Base-by-base conservation (phyloP, 352 stramenopile species). In the Phytopythium montanum region DNA sequence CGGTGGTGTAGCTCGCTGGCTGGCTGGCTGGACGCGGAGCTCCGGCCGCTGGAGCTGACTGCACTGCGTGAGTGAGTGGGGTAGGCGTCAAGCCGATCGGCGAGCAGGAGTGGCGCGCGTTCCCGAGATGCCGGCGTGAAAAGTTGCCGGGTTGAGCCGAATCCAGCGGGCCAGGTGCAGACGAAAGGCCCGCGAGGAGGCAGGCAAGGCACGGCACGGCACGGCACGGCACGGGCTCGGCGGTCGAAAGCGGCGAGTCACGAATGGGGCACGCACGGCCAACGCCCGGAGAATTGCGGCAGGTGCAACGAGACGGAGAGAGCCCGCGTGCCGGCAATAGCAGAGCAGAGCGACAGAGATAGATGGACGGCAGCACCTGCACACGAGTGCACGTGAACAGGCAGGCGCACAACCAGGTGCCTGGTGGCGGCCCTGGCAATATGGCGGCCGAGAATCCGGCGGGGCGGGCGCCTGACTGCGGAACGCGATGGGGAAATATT, bases 321-420 rank as follows among this genome's bases (percentile, higher is more conserved):
- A n/a, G n/a, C n/a, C n/a, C n/a, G n/a, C n/a, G n/a, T n/a, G n/a
- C n/a, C n/a, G n/a, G n/a, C n/a, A n/a, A n/a, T n/a, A n/a, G n/a
- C n/a, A n/a, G n/a, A n/a, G n/a, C n/a, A n/a, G n/a, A n/a, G n/a
- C n/a, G n/a, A n/a, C n/a, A n/a, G 26, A 54, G 21, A 39, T 36
- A 54, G 48, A 54, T 54, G 48, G 14, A 54, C 48, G 28, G 46
- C 46, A n/a, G 21, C 8, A 16, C 16, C 21, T 54, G 48, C 48
- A 54, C 36, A 54, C 3, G n/a, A 21, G n/a, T n/a, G n/a, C n/a
- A 8, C 29, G 26, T 34, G 45, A 38, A 38, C 10, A 38, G 8
- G 45, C 45, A 19, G 14, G 45, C 26, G n/a, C n/a, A n/a, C n/a
- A n/a, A n/a, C 29, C 26, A 26, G 48, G 21, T 39, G 48, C 18